These are phyloP conservation scores for Boletus rubroflammeus DNA, from an alignment of 768 basidiomycete genomes.

Conservation along the genomic window DNA sequence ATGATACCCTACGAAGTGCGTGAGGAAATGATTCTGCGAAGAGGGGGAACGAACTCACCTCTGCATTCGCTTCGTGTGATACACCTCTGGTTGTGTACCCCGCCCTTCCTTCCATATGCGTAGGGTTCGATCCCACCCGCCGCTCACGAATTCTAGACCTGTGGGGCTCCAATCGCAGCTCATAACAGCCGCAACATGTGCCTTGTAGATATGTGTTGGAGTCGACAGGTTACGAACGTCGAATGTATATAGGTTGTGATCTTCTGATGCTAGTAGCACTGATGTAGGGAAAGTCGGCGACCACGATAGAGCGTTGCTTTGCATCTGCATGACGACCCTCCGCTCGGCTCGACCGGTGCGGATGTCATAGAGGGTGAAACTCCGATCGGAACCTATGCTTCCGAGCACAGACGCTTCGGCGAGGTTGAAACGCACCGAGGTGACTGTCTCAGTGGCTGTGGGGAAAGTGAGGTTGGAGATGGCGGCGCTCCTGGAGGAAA, in stretches of 20 bases:
- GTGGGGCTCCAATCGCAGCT: conserved; percentile 97
- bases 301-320: conserved; percentile 87
- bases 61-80: conserved; percentile 99
- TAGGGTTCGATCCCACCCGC: conserved; percentile 94
- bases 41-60: conserved; percentile 44
- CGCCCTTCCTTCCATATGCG: conserved; percentile 88
- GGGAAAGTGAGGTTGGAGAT: conserved; percentile 86
- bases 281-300: conserved; percentile 94
- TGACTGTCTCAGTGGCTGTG: conserved; percentile 84
- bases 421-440: conserved; percentile 86
- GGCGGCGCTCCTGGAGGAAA: conserved; percentile 61
- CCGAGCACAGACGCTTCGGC: conserved; percentile 95
- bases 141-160: conserved; percentile 92
- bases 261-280: conserved; percentile 93
- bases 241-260: conserved; percentile 97
- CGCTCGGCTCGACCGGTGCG: conserved; percentile 95
- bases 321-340: conserved; percentile 91
- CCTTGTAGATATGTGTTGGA: conserved; percentile 94
- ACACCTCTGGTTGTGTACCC: conserved; percentile 82
- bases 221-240: conserved; percentile 81
- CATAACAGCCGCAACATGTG: conserved; percentile 95
- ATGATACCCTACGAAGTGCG: conserved; percentile 61
- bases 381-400: conserved; percentile 90
- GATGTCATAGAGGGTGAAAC: conserved; percentile 95
- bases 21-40: not conserved